Conservation (phyloP, 805 yeast species). For the Komagataella pseudopastoris region DNA sequence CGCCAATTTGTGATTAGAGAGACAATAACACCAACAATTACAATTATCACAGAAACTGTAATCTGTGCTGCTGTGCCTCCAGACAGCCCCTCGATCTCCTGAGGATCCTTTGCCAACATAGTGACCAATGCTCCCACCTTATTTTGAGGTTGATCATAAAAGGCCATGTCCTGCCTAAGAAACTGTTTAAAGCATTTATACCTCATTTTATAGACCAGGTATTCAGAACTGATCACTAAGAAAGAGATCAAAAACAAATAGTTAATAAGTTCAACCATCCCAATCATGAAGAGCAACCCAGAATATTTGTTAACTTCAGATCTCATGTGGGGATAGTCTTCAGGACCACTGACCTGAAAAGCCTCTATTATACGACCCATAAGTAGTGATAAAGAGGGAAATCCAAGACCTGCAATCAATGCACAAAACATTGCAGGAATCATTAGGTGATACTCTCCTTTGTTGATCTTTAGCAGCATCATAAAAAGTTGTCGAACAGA, state of each 20-base stretch:
- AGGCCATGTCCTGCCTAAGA: conserved; percentile 34
- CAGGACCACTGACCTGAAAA: neutral
- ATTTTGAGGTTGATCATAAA: conserved; percentile 28
- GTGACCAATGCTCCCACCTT: conserved; percentile 45
- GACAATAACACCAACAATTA: conserved; percentile 56
- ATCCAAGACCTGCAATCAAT: neutral
- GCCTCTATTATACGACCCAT: neutral
- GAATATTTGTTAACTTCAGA: neutral
- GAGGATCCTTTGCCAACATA: conserved; percentile 64
- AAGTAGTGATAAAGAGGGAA: neutral
- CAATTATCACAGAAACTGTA: conserved; percentile 38
- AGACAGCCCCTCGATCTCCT: conserved; percentile 59
- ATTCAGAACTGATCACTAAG: conserved; percentile 27
- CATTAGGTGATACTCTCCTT: neutral
- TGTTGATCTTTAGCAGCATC: neutral
- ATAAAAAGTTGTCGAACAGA: neutral
- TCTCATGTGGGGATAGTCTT: neutral
- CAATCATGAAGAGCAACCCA: neutral
- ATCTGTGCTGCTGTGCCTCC: conserved; percentile 43
- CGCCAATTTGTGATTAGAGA: conserved; percentile 76
- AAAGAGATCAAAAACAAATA: neutral
- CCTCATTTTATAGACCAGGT: conserved; percentile 51
- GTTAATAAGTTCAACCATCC: neutral
- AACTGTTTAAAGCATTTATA: conserved; percentile 32
- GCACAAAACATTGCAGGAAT: neutral